phyloP scores from a whole-genome alignment of 2,329 filamentous ascomycete species.

The Hypoxylon sp. region DNA sequence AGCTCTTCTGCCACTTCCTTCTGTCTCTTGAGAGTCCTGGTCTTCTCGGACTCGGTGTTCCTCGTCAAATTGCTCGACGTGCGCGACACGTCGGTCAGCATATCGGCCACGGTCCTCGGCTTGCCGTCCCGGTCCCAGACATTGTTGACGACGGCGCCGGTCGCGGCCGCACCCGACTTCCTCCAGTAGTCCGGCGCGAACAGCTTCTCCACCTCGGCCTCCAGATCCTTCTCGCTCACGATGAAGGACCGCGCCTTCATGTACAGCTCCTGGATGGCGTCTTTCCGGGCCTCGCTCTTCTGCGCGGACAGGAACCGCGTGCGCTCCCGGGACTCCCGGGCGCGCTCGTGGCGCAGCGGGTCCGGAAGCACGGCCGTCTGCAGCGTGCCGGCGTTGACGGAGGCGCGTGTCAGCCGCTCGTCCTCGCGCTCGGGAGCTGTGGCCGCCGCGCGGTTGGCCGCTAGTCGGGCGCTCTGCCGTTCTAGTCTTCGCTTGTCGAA shows the following conservation, averaged over 20 bases:
- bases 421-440: constrained; percentile 75
- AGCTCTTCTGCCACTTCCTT: constrained; percentile 66
- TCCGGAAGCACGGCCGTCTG: constrained; percentile 66
- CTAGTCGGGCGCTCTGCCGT: constrained; percentile 58
- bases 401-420: constrained; percentile 77
- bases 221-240: constrained; percentile 79
- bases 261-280: constrained; percentile 86
- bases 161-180: constrained; percentile 49
- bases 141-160: constrained; percentile 51
- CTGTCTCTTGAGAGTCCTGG: constrained; percentile 60
- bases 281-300: constrained; percentile 68
- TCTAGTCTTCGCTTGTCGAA: constrained; percentile 48
- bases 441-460: constrained; percentile 57
- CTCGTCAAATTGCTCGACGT: constrained; percentile 36
- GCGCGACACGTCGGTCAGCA: constrained; percentile 53
- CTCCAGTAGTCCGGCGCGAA: constrained; percentile 72
- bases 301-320: constrained; percentile 55
- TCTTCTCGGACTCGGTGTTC: constrained; percentile 52
- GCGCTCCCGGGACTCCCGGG: constrained; percentile 53
- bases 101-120: constrained; percentile 55
- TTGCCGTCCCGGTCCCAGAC: constrained; percentile 60
- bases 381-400: constrained; percentile 63
- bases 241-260: constrained; percentile 90
- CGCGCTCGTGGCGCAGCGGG: constrained; percentile 66
- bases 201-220: constrained; percentile 74